Evolutionary conservation across 1,284 basidiomycete species (phyloP).

Genomic region (Malassezia globosa): DNA sequence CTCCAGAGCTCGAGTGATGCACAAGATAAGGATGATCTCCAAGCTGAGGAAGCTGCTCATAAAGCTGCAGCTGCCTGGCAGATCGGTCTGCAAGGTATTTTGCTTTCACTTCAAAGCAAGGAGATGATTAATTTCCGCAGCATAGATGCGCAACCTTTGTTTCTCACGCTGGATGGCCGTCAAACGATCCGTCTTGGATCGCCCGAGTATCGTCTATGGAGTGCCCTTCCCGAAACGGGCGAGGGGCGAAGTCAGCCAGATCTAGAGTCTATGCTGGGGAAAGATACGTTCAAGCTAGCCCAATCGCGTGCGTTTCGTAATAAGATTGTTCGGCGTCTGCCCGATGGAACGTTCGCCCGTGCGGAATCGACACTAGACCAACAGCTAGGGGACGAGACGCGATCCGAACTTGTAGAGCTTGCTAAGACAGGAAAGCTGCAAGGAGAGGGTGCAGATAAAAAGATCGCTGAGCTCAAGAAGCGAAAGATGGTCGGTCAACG

Average conservation of each 20-base stretch:
- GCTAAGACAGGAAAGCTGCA: slow-evolving; percentile 59
- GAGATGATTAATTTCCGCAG: slow-evolving; percentile 29
- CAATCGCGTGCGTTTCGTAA: slow-evolving; percentile 94
- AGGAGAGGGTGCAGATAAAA: slow-evolving; percentile 58
- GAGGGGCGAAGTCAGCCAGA: slow-evolving; percentile 32
- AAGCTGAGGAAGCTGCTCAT: slow-evolving; percentile 30
- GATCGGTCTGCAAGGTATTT: slow-evolving; percentile 34
- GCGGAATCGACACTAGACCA: slow-evolving; percentile 46
- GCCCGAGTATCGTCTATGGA: slow-evolving; percentile 40
- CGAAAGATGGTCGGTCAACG: slow-evolving; percentile 61
- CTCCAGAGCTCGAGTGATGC: slow-evolving; percentile 16
- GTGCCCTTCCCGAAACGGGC: slow-evolving; percentile 29
- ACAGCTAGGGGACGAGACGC: slow-evolving; percentile 42
- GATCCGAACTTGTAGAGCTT: slow-evolving; percentile 65
- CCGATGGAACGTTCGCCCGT: slow-evolving; percentile 71
- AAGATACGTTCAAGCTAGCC: slow-evolving; percentile 52
- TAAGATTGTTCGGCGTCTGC: slow-evolving; percentile 89
- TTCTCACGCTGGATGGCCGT: slow-evolving; percentile 20
- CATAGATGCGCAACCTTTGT: slow-evolving; percentile 20
- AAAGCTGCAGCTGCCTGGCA: slow-evolving; percentile 42
- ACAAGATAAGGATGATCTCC: slow-evolving; percentile 24
- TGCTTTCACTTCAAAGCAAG: slow-evolving; percentile 37
- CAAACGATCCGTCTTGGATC: slow-evolving; percentile 24
- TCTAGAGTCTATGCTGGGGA: slow-evolving; percentile 35
- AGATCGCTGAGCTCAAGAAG: slow-evolving; percentile 59